Evolutionary conservation across 2,329 filamentous ascomycete genomes (phyloP).

Genomic region (Colletotrichum chrysophilum): DNA sequence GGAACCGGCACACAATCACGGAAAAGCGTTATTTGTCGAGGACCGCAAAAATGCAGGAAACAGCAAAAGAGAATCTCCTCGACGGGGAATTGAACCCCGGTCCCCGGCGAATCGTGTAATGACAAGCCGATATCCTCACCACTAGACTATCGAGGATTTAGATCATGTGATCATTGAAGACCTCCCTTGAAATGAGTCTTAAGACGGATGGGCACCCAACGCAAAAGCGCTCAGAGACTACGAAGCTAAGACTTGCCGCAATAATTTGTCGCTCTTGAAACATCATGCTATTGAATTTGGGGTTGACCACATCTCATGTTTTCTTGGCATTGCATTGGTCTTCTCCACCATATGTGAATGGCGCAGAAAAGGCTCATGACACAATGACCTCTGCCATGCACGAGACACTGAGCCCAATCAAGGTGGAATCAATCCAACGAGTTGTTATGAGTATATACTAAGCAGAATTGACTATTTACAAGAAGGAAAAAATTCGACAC

Average conservation of each 20-base stretch:
- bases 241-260: not conserved
- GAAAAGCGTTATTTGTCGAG: not conserved
- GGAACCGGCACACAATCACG: not conserved
- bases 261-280: not conserved
- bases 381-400: not conserved
- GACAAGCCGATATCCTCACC: constrained; percentile 22
- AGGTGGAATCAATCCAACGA: not conserved
- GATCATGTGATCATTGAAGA: not conserved
- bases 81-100: constrained; percentile 22
- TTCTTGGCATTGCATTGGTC: not conserved
- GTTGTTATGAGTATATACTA: not conserved
- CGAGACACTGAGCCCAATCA: rapidly evolving
- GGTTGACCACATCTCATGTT: rapidly evolving
- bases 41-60: not conserved
- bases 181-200: rapidly evolving
- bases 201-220: rapidly evolving
- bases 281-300: not conserved
- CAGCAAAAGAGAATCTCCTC: not conserved
- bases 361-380: not conserved
- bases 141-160: constrained; percentile 19
- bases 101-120: constrained; percentile 5
- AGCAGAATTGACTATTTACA: not conserved
- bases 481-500: not conserved
- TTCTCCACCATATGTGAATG: not conserved
- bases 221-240: not conserved